phyloP scores from a whole-genome alignment of 1,284 basidiomycete genomes.

The Cryptococcus sp. region DNA sequence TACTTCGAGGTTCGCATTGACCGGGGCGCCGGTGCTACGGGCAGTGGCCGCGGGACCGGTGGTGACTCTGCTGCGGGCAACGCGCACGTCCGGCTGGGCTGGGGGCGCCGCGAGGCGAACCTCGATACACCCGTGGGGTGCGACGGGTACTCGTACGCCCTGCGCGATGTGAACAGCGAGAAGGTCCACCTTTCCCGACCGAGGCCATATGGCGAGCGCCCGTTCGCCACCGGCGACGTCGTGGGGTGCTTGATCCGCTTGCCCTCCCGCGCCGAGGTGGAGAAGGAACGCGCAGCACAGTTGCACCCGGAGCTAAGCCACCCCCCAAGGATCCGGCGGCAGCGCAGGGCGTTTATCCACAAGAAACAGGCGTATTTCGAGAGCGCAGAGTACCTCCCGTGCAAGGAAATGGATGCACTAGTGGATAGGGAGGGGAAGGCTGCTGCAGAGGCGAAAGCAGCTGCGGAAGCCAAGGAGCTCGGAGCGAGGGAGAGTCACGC shows the following conservation, averaged over 20 bases:
- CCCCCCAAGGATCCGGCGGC: slow-evolving; percentile 68
- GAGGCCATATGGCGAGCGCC: slow-evolving; percentile 64
- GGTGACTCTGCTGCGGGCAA: slow-evolving; percentile 29
- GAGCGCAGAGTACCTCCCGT: slow-evolving; percentile 79
- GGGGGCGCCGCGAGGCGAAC: slow-evolving; percentile 84
- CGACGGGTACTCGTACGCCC: slow-evolving; percentile 90
- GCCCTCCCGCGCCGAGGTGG: slow-evolving; percentile 58
- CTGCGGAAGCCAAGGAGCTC: slow-evolving; percentile 16
- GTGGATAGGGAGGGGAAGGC: slow-evolving; percentile 61
- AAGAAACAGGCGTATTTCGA: slow-evolving; percentile 98
- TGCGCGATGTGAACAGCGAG: slow-evolving; percentile 87
- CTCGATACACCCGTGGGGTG: slow-evolving; percentile 89
- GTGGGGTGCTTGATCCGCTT: slow-evolving; percentile 70
- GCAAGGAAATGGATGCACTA: slow-evolving; percentile 90
- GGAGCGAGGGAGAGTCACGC: slow-evolving; percentile 54
- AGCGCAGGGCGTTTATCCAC: slow-evolving; percentile 87
- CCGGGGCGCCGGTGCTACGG: slow-evolving; percentile 58
- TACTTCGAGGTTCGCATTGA: slow-evolving; percentile 87
- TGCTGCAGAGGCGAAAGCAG: slow-evolving; percentile 28
- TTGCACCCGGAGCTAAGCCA: slow-evolving; percentile 51
- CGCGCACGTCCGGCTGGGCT: slow-evolving; percentile 82
- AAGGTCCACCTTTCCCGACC: slow-evolving; percentile 81
- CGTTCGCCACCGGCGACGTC: slow-evolving; percentile 79
- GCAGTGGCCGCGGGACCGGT: slow-evolving; percentile 50
- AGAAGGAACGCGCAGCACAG: slow-evolving; percentile 41